These are phyloP conservation scores for Epicoccum sorghinum DNA, from an alignment of 2,329 filamentous ascomycete genomes.

Conservation along the genomic window DNA sequence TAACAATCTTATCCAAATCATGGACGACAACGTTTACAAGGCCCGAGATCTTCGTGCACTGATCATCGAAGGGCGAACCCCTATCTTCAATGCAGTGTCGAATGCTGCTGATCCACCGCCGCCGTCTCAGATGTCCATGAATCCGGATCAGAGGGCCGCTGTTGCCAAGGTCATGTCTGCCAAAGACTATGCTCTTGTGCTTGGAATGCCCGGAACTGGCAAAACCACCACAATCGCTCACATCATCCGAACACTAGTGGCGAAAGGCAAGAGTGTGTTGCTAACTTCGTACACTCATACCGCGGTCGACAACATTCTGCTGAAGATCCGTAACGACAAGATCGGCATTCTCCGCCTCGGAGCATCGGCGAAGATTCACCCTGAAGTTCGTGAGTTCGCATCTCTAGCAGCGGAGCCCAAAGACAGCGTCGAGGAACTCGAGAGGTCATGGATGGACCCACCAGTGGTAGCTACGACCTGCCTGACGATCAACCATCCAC, in stretches of 20 bases:
- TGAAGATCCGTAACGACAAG: slow-evolving; percentile 83
- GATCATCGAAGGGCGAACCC: slow-evolving; percentile 77
- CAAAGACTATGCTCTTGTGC: slow-evolving; percentile 91
- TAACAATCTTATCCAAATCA: slow-evolving; percentile 91
- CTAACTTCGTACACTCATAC: slow-evolving; percentile 97
- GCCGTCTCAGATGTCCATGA: slow-evolving; percentile 69
- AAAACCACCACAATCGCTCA: slow-evolving; percentile 99
- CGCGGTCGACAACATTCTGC: slow-evolving; percentile 94
- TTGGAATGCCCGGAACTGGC: slow-evolving; percentile 97
- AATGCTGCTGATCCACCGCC: slow-evolving; percentile 65
- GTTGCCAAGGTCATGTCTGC: slow-evolving; percentile 96
- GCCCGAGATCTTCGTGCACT: slow-evolving; percentile 76
- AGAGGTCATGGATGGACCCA: slow-evolving; percentile 80
- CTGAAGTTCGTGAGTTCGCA: slow-evolving; percentile 84
- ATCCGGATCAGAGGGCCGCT: slow-evolving; percentile 83
- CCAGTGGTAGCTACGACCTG: slow-evolving; percentile 95
- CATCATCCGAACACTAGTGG: slow-evolving; percentile 88
- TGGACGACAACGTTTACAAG: slow-evolving; percentile 77
- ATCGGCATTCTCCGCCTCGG: slow-evolving; percentile 86
- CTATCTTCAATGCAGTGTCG: slow-evolving; percentile 71
- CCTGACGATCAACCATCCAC: slow-evolving; percentile 83
- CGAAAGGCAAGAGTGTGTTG: slow-evolving; percentile 89
- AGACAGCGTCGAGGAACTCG: slow-evolving; percentile 80
- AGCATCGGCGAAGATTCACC: slow-evolving; percentile 82
- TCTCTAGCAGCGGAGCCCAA: slow-evolving; percentile 77